A percentile compares a stretch with the other conserved stretches of the same genome.
Evolutionary conservation across 805 yeast species (phyloP).

Genomic region (Blastobotrys americana): DNA sequence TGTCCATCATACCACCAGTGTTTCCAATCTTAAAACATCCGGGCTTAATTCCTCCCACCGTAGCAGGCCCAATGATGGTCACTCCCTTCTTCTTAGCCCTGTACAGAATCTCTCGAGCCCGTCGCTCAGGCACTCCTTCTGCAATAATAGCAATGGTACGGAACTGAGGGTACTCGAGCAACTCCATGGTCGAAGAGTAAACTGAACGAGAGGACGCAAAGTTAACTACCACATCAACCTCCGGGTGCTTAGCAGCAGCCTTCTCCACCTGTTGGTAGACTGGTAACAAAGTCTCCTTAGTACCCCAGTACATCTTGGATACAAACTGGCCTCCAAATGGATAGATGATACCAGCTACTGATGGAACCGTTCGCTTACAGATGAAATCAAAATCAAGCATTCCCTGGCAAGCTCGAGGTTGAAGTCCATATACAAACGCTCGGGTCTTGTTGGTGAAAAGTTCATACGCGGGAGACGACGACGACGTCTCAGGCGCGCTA

Average conservation of each 20-base stretch:
- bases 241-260: slow-evolving; percentile 39
- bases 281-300: slow-evolving; percentile 40
- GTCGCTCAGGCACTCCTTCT: slow-evolving; percentile 44
- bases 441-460: slow-evolving; percentile 38
- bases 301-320: slow-evolving; percentile 44
- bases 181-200: slow-evolving; percentile 41
- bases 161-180: slow-evolving; percentile 40
- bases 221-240: slow-evolving; percentile 42
- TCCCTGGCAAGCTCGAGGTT: slow-evolving; percentile 43
- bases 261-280: slow-evolving; percentile 38
- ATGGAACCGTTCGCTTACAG: slow-evolving; percentile 39
- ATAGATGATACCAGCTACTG: slow-evolving; percentile 42
- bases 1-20: slow-evolving; percentile 47
- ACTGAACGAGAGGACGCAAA: slow-evolving; percentile 42
- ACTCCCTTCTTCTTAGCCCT: slow-evolving; percentile 40
- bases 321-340: slow-evolving; percentile 42
- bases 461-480: slow-evolving; percentile 29
- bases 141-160: slow-evolving; percentile 42
- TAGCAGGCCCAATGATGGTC: slow-evolving; percentile 42
- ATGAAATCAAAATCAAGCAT: slow-evolving; percentile 43
- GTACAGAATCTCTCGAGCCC: slow-evolving; percentile 40
- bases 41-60: slow-evolving; percentile 44
- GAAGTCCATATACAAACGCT: slow-evolving; percentile 40
- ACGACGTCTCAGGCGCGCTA: slow-evolving; percentile 25
- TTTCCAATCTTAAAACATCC: slow-evolving; percentile 44